Evolutionary conservation across 495 filamentous ascomycete genomes (phyloP), one percentile per base, ranked within the genome.

Genomic region (Elasticomyces elasticus): DNA sequence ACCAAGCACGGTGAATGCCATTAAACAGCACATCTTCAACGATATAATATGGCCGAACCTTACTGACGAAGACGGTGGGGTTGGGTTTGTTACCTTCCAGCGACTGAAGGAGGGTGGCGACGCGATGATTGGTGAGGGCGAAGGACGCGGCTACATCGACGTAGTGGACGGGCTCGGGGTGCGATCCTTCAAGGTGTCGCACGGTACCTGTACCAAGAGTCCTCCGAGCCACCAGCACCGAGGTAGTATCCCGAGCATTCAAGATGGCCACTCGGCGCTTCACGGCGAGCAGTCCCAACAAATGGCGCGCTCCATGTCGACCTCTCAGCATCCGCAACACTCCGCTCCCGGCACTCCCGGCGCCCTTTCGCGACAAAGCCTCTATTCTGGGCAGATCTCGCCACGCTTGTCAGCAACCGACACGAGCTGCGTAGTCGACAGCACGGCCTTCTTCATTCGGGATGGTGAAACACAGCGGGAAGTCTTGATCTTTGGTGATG

Each of bases 41-140:
- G 89, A 95, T 64, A 68, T 96, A 41, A 94, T 98, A 48, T 98
- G 94, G 94, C 92, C 92, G 0, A 98, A 98, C 60, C 72, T 98
- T 30, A 92, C 89, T 0, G 89, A 97, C 68, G 94, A 98, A 71
- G 89, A 94, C 66, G 88, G 87, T 27, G 92, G 94, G 13, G 88
- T 89, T 23, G 94, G 94, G 1, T 72, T 98, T 5, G 79, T 97
- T 26, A 95, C 87, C 9, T 97, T 94, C 59, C 85, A 87, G 67
- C 81, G 92, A 24, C 71, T 98, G 20, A 79, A 83, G 1, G 87
- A 95, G 63, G 89, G 87, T n/a, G 89, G 89, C 11, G 87, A 88
- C 42, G 79, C 83, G 11, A 81, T 84, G 6, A 72, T 94, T 15
- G 87, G 87, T 11, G 82, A 83, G 56, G 88, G 85, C 4, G 79